These are phyloP conservation scores for Dendrobium huoshanense DNA, from an alignment of 106 monocot species.

Conservation along the genomic window DNA sequence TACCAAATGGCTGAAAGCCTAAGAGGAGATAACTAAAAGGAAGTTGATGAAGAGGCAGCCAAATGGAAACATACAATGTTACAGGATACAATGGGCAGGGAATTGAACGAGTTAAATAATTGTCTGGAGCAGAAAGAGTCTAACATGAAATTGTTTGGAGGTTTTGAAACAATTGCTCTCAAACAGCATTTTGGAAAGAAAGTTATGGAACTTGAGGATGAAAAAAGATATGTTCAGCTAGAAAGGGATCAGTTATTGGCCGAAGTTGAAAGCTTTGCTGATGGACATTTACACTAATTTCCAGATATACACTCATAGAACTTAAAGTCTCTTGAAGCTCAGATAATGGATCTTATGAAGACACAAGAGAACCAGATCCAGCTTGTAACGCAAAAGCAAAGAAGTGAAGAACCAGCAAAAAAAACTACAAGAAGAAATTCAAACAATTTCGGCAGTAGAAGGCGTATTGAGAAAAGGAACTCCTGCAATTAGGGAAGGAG, in stretches of 20 bases:
- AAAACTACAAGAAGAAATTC: slow-evolving; percentile 97
- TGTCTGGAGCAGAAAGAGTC: slow-evolving; percentile 90
- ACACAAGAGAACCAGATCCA: slow-evolving; percentile 98
- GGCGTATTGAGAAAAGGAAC: slow-evolving; percentile 93
- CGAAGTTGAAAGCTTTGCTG: slow-evolving; percentile 85
- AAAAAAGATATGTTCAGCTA: slow-evolving; percentile 83
- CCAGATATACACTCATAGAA: slow-evolving; percentile 73
- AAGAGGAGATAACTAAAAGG: slow-evolving; percentile 65
- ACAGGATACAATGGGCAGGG: slow-evolving; percentile 93
- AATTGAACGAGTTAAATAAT: slow-evolving; percentile 88
- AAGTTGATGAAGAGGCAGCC: slow-evolving; percentile 77
- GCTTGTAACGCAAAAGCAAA: slow-evolving; percentile 94
- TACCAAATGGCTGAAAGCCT: slow-evolving; percentile 43
- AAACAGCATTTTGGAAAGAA: slow-evolving; percentile 98
- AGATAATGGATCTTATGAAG: slow-evolving; percentile 95
- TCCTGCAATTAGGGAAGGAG: slow-evolving; percentile 83
- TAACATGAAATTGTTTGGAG: slow-evolving; percentile 91
- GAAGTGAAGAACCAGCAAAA: slow-evolving; percentile 92
- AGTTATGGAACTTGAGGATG: slow-evolving; percentile 93
- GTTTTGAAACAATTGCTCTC: slow-evolving; percentile 59
- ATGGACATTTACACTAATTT: slow-evolving; percentile 57
- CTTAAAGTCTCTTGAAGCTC: slow-evolving; percentile 85
- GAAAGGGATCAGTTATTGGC: slow-evolving; percentile 75
- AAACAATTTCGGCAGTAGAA: slow-evolving; percentile 92
- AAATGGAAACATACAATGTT: slow-evolving; percentile 87